phyloP scores from a whole-genome alignment of 805 yeast genomes.

The Suhomyces sp. region DNA sequence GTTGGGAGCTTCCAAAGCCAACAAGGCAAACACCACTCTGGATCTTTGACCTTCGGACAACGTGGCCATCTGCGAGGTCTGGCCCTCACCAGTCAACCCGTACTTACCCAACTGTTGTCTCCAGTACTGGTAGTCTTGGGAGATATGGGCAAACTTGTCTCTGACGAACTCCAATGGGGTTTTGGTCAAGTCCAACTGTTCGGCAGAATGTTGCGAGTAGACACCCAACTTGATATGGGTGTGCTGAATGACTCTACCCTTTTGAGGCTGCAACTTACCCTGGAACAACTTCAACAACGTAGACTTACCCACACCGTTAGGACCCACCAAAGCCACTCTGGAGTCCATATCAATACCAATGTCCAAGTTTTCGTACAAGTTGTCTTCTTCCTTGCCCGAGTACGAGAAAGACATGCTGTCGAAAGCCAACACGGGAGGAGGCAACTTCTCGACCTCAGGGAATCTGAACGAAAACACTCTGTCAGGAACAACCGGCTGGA shows the following conservation, averaged over 20 bases:
- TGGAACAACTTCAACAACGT: constrained; percentile 95
- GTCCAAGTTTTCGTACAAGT: constrained; percentile 84
- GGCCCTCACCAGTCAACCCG: constrained; percentile 98
- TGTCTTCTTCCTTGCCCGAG: constrained; percentile 77
- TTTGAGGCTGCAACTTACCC: constrained; percentile 84
- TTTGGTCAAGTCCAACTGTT: constrained; percentile 93
- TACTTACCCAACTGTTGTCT: constrained; percentile 97
- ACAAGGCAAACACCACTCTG: constrained; percentile 93
- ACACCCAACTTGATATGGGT: constrained; percentile 98
- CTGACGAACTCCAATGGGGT: constrained; percentile 96
- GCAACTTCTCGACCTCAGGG: constrained; percentile 93
- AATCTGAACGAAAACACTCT: constrained; percentile 91
- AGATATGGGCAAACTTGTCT: constrained; percentile 82
- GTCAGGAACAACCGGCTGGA: constrained; percentile 89
- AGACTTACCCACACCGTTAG: constrained; percentile 99
- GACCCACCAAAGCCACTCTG: constrained; percentile 95
- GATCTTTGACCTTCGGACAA: constrained; percentile 99
- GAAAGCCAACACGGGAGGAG: constrained; percentile 97
- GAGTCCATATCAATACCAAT: constrained; percentile 99
- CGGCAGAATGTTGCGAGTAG: constrained; percentile 98
- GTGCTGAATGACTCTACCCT: constrained; percentile 95
- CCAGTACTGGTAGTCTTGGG: constrained; percentile 99
- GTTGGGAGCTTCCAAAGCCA: constrained; percentile 94
- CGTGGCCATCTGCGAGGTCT: constrained; percentile 98
- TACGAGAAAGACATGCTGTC: constrained; percentile 93